phyloP scores from a whole-genome alignment of 352 stramenopile genomes.

The Globisporangium alternatum region DNA sequence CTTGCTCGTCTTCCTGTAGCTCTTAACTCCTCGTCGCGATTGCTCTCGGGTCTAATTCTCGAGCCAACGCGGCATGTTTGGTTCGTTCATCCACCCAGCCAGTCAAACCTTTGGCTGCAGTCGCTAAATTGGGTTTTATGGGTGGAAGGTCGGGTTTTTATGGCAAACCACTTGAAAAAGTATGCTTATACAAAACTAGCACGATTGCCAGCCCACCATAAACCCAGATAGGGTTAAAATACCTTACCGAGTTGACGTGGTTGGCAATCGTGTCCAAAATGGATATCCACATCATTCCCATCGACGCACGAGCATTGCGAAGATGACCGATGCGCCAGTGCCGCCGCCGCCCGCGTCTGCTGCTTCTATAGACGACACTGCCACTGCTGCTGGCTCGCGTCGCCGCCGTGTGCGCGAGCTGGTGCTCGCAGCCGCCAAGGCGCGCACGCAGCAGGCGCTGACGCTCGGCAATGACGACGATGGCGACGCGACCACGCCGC shows the following conservation, averaged over 20 bases:
- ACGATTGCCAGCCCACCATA: too few species aligned
- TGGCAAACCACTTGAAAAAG: too few species aligned
- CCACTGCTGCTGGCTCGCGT: background rate
- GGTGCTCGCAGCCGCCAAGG: conserved; percentile 63
- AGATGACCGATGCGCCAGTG: background rate
- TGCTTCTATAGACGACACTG: background rate
- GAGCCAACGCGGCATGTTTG: background rate
- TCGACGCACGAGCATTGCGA: background rate
- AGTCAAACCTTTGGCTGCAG: conserved; percentile 20
- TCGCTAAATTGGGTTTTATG: too few species aligned
- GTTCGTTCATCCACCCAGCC: conserved; percentile 9
- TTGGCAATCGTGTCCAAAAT: background rate
- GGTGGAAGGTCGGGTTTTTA: too few species aligned
- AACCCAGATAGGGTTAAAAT: too few species aligned
- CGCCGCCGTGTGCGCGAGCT: conserved; percentile 46
- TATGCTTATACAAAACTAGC: too few species aligned
- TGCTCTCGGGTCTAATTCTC: background rate
- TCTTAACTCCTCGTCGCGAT: background rate
- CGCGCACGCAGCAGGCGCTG: conserved; percentile 41
- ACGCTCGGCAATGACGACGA: conserved; percentile 19
- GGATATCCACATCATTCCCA: background rate
- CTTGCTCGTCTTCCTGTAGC: background rate
- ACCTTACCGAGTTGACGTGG: too few species aligned
- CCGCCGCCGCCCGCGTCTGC: background rate
- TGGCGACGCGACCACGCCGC: conserved; percentile 14